These are phyloP conservation scores for Suillus cothurnatus DNA, from an alignment of 768 basidiomycete genomes.

Conservation along the genomic window DNA sequence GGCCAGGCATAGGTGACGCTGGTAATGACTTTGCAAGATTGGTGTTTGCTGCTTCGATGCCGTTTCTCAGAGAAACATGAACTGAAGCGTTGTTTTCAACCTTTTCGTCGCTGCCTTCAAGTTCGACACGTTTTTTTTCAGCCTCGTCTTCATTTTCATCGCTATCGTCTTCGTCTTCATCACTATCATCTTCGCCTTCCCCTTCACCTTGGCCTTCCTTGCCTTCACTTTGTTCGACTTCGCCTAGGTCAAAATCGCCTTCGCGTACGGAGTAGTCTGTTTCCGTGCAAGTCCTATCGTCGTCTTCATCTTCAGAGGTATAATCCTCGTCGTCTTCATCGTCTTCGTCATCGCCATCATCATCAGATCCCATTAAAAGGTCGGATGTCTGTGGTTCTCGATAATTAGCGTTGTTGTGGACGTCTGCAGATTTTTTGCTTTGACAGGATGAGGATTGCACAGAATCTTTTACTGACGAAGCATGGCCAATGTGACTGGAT, in stretches of 20 bases:
- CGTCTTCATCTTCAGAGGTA: slow-evolving; percentile 14
- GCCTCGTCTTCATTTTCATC: slow-evolving; percentile 2
- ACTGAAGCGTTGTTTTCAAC: neutral
- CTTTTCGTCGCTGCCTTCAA: slow-evolving; percentile 1
- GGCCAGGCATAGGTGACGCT: neutral
- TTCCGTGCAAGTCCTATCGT: slow-evolving; percentile 12
- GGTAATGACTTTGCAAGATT: neutral
- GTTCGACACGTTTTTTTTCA: neutral
- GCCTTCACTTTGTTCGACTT: slow-evolving; percentile 1
- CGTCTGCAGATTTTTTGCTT: slow-evolving; percentile 14
- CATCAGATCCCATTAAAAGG: slow-evolving; percentile 37
- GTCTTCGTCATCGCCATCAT: slow-evolving; percentile 34
- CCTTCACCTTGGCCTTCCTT: slow-evolving; percentile 2
- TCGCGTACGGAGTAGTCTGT: neutral
- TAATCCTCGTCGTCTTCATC: slow-evolving; percentile 22
- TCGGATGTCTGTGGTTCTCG: slow-evolving; percentile 27
- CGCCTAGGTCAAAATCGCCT: neutral
- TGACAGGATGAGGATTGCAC: slow-evolving; percentile 14
- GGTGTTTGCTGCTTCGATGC: neutral
- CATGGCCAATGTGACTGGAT: slow-evolving; percentile 29
- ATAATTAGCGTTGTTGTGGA: slow-evolving; percentile 45
- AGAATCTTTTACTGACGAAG: slow-evolving; percentile 17
- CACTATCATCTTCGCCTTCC: neutral
- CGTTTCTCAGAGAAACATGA: neutral
- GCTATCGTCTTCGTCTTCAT: neutral